Evolutionary conservation across 148 eudicot species (phyloP).

Genomic region (Cornus florida): DNA sequence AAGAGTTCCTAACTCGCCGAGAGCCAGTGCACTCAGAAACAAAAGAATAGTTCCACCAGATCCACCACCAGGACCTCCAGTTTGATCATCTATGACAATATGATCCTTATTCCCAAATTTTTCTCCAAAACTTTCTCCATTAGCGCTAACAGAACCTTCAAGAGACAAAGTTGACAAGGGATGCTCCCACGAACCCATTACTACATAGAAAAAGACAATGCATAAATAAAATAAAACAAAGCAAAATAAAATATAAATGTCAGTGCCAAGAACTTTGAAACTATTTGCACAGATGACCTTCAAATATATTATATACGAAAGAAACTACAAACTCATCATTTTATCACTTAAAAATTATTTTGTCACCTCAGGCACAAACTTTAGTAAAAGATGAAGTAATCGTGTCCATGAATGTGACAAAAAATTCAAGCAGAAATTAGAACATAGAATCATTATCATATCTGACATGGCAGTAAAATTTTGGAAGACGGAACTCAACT

Average conservation of each 20-base stretch:
- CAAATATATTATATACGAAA: background rate
- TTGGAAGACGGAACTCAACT: no score
- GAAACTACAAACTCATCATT: background rate
- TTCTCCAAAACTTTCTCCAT: constrained; percentile 75
- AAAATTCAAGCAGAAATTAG: no score
- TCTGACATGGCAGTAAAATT: no score
- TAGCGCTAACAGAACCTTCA: constrained; percentile 69
- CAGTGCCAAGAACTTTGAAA: background rate
- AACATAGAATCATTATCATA: no score
- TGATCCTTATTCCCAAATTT: constrained; percentile 30
- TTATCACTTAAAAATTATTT: background rate
- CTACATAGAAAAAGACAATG: constrained; percentile 30
- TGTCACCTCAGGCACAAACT: background rate
- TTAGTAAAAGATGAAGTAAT: background rate
- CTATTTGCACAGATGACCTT: background rate
- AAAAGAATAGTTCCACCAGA: constrained; percentile 94
- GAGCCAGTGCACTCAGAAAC: constrained; percentile 49
- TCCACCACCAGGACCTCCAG: constrained; percentile 77
- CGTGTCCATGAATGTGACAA: no score
- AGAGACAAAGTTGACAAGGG: constrained; percentile 69
- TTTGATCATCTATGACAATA: constrained; percentile 18
- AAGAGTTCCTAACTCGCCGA: constrained; percentile 59
- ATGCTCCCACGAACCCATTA: constrained; percentile 87
- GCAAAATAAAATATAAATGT: background rate
- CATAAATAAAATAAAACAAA: background rate